These are phyloP conservation scores for Pulveroboletus ravenelii DNA, from an alignment of 768 basidiomycete genomes.

Conservation along the genomic window DNA sequence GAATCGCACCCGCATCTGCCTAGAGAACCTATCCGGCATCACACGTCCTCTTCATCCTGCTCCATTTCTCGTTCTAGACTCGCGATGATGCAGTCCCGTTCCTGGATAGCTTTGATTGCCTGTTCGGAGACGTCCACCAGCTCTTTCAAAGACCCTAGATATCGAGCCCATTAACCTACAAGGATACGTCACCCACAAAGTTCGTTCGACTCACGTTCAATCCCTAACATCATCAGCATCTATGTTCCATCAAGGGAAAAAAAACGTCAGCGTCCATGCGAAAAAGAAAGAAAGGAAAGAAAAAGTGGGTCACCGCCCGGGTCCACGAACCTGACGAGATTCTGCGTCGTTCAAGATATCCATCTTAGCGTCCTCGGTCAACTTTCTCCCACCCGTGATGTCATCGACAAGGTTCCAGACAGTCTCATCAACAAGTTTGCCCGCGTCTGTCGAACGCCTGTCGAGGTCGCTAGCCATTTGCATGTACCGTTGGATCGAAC, in stretches of 20 bases:
- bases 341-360: constrained; percentile 43
- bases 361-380: constrained; percentile 31
- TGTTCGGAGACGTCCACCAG: constrained; percentile 33
- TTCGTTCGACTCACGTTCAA: constrained; percentile 38
- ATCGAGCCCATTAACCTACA: neutral
- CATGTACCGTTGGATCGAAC: constrained; percentile 39
- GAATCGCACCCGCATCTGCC: neutral
- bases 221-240: constrained; percentile 41
- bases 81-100: constrained; percentile 26
- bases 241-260: constrained; percentile 12
- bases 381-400: constrained; percentile 29
- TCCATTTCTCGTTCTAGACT: constrained; percentile 6
- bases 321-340: constrained; percentile 36
- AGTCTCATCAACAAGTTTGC: constrained; percentile 7
- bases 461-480: constrained; percentile 26
- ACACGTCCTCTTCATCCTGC: neutral
- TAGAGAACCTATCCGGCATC: neutral
- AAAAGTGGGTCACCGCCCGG: neutral
- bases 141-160: constrained; percentile 30
- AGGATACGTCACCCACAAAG: neutral
- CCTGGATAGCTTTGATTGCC: constrained; percentile 27
- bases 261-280: neutral
- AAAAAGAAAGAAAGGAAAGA: neutral
- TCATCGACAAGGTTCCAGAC: constrained; percentile 40
- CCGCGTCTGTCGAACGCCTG: constrained; percentile 4